phyloP scores from a whole-genome alignment of 2,329 filamentous ascomycete genomes.

The Aaosphaeria arxii region DNA sequence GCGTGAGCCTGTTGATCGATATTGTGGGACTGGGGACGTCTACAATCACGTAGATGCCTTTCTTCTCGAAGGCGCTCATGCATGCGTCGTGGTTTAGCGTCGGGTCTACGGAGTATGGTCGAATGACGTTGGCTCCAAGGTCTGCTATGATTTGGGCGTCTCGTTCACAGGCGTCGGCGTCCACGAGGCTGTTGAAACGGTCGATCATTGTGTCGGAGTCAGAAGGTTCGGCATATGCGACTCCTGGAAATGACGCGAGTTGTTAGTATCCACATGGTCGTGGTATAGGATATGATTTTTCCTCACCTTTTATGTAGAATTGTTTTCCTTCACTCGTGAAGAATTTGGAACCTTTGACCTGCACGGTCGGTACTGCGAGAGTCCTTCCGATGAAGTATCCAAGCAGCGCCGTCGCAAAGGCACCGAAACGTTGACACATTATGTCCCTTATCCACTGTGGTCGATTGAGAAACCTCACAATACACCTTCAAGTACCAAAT shows the following conservation, averaged over 20 bases:
- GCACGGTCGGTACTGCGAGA: not conserved
- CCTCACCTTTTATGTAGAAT: constrained; percentile 1
- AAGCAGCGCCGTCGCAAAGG: no score
- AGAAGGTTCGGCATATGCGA: constrained; percentile 1
- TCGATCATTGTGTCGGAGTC: not conserved
- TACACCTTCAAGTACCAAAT: no score
- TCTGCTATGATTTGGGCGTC: constrained; percentile 6
- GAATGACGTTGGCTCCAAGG: constrained; percentile 8
- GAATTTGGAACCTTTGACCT: constrained; percentile 1
- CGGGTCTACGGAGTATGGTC: constrained; percentile 8
- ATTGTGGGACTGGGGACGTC: constrained; percentile 5
- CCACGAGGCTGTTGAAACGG: constrained; percentile 3
- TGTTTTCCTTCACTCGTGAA: not conserved
- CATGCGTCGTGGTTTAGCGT: constrained; percentile 10
- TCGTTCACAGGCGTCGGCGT: constrained; percentile 7
- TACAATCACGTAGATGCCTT: constrained; percentile 10
- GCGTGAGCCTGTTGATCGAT: constrained; percentile 2
- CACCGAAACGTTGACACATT: no score
- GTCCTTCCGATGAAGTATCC: no score
- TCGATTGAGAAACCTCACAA: no score
- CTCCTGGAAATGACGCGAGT: constrained; percentile 1
- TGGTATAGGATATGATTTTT: not conserved
- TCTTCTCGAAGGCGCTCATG: constrained; percentile 8
- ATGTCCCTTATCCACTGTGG: no score
- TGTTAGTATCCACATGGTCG: no score